A percentile compares a stretch with the other conserved stretches of the same genome.
These are phyloP conservation scores for Scheffersomyces amazonensis DNA, from an alignment of 805 yeast species.

Conservation along the genomic window DNA sequence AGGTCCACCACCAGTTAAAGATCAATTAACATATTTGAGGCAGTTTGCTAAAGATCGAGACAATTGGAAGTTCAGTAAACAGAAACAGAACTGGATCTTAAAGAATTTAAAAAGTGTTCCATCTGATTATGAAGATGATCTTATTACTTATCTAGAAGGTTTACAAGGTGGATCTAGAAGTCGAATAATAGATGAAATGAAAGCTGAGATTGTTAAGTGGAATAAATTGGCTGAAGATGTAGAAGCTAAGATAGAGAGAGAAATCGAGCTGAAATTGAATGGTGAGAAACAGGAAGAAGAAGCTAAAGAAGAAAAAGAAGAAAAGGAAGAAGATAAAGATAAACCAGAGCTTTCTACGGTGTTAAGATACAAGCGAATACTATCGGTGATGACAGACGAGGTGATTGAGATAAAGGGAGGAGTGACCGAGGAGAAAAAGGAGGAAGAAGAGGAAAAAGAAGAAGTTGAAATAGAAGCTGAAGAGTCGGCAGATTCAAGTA, in stretches of 20 bases:
- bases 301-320: slow-evolving; percentile 10
- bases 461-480: slow-evolving; percentile 4
- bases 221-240: slow-evolving; percentile 46
- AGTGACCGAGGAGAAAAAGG: slow-evolving; percentile 27
- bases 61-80: slow-evolving; percentile 82
- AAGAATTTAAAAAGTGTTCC: slow-evolving; percentile 57
- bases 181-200: slow-evolving; percentile 51
- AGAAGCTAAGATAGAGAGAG: slow-evolving; percentile 37
- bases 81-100: slow-evolving; percentile 82
- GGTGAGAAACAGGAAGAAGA: slow-evolving; percentile 15
- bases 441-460: slow-evolving; percentile 37
- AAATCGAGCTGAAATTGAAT: slow-evolving; percentile 23
- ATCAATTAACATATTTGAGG: slow-evolving; percentile 64
- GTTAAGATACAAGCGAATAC: slow-evolving; percentile 35
- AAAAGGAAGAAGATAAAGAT: slow-evolving; percentile 15
- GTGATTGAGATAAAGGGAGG: slow-evolving; percentile 29
- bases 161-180: slow-evolving; percentile 69
- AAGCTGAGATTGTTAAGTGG: slow-evolving; percentile 51
- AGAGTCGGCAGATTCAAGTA: slow-evolving; percentile 8
- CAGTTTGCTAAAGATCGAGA: slow-evolving; percentile 54
- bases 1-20: slow-evolving; percentile 72
- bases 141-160: slow-evolving; percentile 53
- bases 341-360: slow-evolving; percentile 34
- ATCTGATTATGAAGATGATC: slow-evolving; percentile 47
- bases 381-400: slow-evolving; percentile 34